A percentile compares a stretch with the other conserved stretches of the same genome.
These are phyloP conservation scores for Pholiota adiposa DNA, from an alignment of 1,284 basidiomycete genomes.

Conservation along the genomic window DNA sequence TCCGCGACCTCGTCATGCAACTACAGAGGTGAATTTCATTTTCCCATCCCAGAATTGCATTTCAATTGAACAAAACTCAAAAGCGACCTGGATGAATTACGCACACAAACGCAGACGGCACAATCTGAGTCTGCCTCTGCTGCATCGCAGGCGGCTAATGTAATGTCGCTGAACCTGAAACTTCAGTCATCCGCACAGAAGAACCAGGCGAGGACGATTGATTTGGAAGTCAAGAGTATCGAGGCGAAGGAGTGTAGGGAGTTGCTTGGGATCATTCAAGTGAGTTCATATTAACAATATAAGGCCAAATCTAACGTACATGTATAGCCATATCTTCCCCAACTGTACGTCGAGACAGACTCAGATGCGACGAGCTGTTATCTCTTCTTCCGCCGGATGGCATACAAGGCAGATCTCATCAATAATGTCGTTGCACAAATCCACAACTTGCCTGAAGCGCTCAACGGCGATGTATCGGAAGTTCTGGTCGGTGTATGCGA, in stretches of 20 bases:
- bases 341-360: constrained; percentile 85
- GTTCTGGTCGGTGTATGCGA: constrained; percentile 89
- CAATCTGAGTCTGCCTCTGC: constrained; percentile 81
- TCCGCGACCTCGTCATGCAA: constrained; percentile 86
- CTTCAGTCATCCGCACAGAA: constrained; percentile 88
- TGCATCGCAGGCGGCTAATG: constrained; percentile 76
- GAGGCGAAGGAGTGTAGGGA: constrained; percentile 84
- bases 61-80: constrained; percentile 6
- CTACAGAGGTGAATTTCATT: constrained; percentile 74
- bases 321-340: constrained; percentile 83
- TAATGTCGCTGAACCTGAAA: constrained; percentile 92
- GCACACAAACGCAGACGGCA: constrained; percentile 82
- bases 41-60: background rate
- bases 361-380: constrained; percentile 86
- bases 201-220: constrained; percentile 87
- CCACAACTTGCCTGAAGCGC: constrained; percentile 81
- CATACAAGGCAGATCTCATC: constrained; percentile 85
- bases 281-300: constrained; percentile 24
- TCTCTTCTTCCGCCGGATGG: constrained; percentile 89
- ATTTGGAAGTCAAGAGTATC: constrained; percentile 83
- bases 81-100: constrained; percentile 84
- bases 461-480: constrained; percentile 82
- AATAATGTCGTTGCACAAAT: constrained; percentile 79
- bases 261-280: constrained; percentile 73
- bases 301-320: background rate